These are phyloP conservation scores for Purshia tridentata DNA, from an alignment of 306 rosid genomes.

Conservation along the genomic window DNA sequence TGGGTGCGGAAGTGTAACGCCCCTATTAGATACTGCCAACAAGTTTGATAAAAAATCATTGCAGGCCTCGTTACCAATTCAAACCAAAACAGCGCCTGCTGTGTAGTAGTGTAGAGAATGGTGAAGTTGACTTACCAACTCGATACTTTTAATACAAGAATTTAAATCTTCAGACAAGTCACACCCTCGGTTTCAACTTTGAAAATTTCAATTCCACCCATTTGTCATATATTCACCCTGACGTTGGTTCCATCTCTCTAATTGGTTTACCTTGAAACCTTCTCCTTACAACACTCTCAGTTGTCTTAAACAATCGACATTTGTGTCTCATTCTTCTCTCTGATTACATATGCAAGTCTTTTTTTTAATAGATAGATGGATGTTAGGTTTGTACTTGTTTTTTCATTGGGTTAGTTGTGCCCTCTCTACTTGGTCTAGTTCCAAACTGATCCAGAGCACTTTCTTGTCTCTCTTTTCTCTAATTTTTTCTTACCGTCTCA, in stretches of 20 bases:
- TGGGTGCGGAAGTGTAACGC: too few relatives aligned
- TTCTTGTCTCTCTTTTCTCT: background rate
- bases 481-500: background rate
- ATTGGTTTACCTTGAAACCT: constrained; percentile 20
- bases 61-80: constrained; percentile 6
- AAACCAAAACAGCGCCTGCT: constrained; percentile 28
- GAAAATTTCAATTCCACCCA: constrained; percentile 7
- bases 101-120: constrained; percentile 7
- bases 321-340: background rate
- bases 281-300: background rate
- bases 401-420: constrained; percentile 30
- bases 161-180: constrained; percentile 17
- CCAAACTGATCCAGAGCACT: background rate
- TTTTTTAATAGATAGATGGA: constrained; percentile 4
- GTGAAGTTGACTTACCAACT: constrained; percentile 33
- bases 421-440: constrained; percentile 5
- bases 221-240: background rate
- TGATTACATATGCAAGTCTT: constrained; percentile 12
- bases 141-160: background rate
- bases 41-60: background rate
- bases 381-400: constrained; percentile 5
- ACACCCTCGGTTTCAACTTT: constrained; percentile 5
- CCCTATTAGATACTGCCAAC: too few relatives aligned
- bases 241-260: constrained; percentile 17
- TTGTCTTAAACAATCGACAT: background rate